These are phyloP conservation scores for Scheffersomyces cryptocercus DNA, from an alignment of 1,139 yeast genomes.

Conservation along the genomic window DNA sequence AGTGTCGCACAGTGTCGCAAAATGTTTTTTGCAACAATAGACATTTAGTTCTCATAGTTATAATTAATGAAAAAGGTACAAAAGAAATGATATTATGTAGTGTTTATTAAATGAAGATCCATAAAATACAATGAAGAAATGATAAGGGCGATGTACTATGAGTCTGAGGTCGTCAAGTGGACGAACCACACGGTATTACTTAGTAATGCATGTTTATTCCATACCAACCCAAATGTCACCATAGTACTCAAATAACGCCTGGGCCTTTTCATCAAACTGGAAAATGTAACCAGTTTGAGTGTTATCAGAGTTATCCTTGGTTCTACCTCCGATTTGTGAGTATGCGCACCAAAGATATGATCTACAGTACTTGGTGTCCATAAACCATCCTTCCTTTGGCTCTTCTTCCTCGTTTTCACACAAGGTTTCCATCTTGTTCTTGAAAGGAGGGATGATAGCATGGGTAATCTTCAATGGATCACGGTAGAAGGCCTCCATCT, in stretches of 20 bases:
- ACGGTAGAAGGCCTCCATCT: conserved; percentile 22
- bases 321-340: conserved; percentile 39
- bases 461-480: conserved; percentile 23
- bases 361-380: conserved; percentile 36
- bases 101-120: too few relatives aligned
- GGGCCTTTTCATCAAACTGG: conserved; percentile 21
- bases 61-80: too few relatives aligned
- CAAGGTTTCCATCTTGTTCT: conserved; percentile 22
- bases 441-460: conserved; percentile 35
- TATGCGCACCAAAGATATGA: conserved; percentile 50
- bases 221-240: conserved; percentile 39
- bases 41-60: too few relatives aligned
- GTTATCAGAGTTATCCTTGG: conserved; percentile 23
- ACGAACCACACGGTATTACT: conserved; percentile 1
- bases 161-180: too few relatives aligned
- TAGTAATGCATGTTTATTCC: conserved; percentile 16
- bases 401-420: conserved; percentile 27
- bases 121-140: too few relatives aligned
- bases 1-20: too few relatives aligned
- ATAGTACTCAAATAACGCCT: conserved; percentile 25
- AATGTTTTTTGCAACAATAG: too few relatives aligned
- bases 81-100: too few relatives aligned
- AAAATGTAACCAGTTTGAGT: conserved; percentile 26
- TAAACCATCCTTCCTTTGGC: conserved; percentile 32
- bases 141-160: too few relatives aligned